A percentile compares a stretch with the other conserved stretches of the same genome.
These are phyloP conservation scores for Lepidopterella palustris DNA, from an alignment of 495 filamentous ascomycete species.

Conservation along the genomic window DNA sequence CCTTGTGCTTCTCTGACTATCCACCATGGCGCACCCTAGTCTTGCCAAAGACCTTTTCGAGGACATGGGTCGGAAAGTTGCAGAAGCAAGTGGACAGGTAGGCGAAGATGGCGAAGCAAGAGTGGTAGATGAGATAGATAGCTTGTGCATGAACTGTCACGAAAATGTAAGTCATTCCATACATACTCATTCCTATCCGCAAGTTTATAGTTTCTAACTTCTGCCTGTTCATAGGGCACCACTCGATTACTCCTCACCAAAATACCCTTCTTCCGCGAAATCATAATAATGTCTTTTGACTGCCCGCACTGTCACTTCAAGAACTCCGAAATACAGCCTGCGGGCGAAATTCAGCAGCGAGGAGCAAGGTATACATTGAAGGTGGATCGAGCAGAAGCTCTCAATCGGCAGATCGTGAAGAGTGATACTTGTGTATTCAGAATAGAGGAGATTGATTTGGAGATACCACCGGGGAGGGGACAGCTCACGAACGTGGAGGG, in stretches of 20 bases:
- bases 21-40: slow-evolving; percentile 12
- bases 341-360: slow-evolving; percentile 81
- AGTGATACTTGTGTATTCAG: slow-evolving; percentile 77
- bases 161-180: slow-evolving; percentile 61
- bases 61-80: slow-evolving; percentile 43
- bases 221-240: slow-evolving; percentile 51
- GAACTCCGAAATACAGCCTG: slow-evolving; percentile 88
- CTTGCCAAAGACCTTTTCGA: slow-evolving; percentile 42
- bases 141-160: slow-evolving; percentile 80
- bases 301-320: slow-evolving; percentile 82
- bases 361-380: slow-evolving; percentile 73
- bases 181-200: not conserved
- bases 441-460: slow-evolving; percentile 79
- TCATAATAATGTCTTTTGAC: slow-evolving; percentile 93
- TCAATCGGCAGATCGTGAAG: slow-evolving; percentile 83
- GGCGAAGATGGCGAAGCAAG: slow-evolving; percentile 46
- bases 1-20: not conserved
- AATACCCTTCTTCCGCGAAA: slow-evolving; percentile 93
- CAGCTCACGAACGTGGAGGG: slow-evolving; percentile 92
- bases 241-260: slow-evolving; percentile 81
- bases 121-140: slow-evolving; percentile 62
- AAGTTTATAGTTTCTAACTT: not conserved
- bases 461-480: slow-evolving; percentile 81
- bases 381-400: slow-evolving; percentile 60
- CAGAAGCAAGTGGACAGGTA: slow-evolving; percentile 34